phyloP scores from a whole-genome alignment of 495 filamentous ascomycete genomes.

The Podospora comata region DNA sequence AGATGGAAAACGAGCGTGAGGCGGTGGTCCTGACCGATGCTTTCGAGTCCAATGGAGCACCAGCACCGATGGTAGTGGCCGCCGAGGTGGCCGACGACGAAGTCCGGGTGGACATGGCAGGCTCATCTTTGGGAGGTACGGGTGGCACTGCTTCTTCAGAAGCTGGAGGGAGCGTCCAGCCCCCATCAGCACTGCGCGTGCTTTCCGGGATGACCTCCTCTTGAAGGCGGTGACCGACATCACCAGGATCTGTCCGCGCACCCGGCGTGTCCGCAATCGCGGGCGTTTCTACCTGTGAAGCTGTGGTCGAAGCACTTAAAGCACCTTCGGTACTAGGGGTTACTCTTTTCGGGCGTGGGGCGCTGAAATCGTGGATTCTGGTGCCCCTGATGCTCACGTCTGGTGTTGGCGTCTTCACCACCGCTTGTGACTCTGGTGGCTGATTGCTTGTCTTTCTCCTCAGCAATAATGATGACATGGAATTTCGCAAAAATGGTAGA shows the following conservation, averaged over 20 bases:
- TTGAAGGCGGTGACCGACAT: neutral
- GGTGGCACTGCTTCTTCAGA: constrained; percentile 28
- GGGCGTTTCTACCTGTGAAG: neutral
- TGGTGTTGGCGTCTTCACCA: constrained; percentile 45
- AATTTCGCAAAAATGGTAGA: constrained; percentile 49
- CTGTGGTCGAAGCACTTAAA: neutral
- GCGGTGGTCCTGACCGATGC: constrained; percentile 29
- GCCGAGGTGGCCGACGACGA: constrained; percentile 36
- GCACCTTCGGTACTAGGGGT: constrained; percentile 7
- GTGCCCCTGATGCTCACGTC: constrained; percentile 84
- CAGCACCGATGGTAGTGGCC: constrained; percentile 24
- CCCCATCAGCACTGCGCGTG: neutral
- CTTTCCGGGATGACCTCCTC: neutral
- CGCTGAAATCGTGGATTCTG: constrained; percentile 86
- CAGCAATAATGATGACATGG: constrained; percentile 45
- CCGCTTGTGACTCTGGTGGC: constrained; percentile 44
- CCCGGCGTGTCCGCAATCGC: neutral
- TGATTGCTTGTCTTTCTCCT: constrained; percentile 45
- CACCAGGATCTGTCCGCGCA: constrained; percentile 1
- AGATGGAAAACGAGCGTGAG: constrained; percentile 37
- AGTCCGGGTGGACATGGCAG: constrained; percentile 24
- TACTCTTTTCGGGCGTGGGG: constrained; percentile 58
- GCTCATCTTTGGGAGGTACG: constrained; percentile 40
- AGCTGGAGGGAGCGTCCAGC: constrained; percentile 10
- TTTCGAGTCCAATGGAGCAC: constrained; percentile 14